Evolutionary conservation across 345 rosid species (phyloP), one percentile per base, ranked within the genome.

Genomic region (Sisymbrium altissimum): DNA sequence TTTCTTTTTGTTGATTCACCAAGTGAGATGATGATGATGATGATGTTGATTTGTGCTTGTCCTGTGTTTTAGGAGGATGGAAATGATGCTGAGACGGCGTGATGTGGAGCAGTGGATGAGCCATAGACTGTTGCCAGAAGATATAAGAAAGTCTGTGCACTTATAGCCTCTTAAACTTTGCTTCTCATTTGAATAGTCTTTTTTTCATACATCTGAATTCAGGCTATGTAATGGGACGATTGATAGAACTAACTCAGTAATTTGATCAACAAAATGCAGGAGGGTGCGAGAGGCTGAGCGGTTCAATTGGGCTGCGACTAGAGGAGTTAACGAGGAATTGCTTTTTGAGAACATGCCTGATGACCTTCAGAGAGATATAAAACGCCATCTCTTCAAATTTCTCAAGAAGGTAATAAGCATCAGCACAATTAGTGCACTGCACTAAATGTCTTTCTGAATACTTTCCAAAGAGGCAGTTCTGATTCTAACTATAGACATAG

Each of bases 31-130:
- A 23, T 23, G 25, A 23, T 23, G 25, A n/a, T n/a, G n/a, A n/a
- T n/a, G n/a, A n/a, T n/a, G n/a, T n/a, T n/a, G n/a, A n/a, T n/a
- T n/a, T n/a, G n/a, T n/a, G n/a, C n/a, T n/a, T 23, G 25, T 23
- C 25, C 3, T 4, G n/a, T 80, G 53, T 4, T 68, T 56, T 70
- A 94, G 98, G 89, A 83, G 86, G 78, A 66, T 89, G 76, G 96
- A 91, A 84, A 86, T 85, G 97, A 78, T 89, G 41, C 78, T 91
- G 46, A 91, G 97, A 74, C 85, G 83, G 15, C 98, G 96, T 33
- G 98, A 93, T 79, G 88, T 93, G 76, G 92, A 91, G 81, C 94
- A 86, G 36, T 93, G 98, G 98, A 93, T 93, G 98, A 86, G 89
- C 49, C 97, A 84, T 76, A 86, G 98, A 3, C 84, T 89, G 59